Evolutionary conservation across 1,284 basidiomycete species (phyloP).

Genomic region (Microbotryum violaceum): DNA sequence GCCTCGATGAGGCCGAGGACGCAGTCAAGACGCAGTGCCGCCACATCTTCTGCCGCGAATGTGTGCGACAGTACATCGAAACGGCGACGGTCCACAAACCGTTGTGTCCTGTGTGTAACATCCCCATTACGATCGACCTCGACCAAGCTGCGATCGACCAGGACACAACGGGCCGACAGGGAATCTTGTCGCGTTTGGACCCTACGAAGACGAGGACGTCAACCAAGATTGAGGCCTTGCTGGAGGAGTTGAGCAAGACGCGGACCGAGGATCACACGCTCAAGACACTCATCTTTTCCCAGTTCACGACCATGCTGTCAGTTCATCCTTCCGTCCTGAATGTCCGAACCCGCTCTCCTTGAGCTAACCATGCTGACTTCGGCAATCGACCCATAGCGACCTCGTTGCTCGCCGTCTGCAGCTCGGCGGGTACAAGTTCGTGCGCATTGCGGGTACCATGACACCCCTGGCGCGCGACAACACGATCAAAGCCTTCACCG

Average conservation of each 20-base stretch:
- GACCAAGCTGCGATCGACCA: conserved; percentile 86
- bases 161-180: conserved; percentile 68
- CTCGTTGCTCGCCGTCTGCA: conserved; percentile 89
- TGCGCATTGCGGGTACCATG: conserved; percentile 94
- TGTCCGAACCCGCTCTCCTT: conserved; percentile 20
- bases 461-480: conserved; percentile 89
- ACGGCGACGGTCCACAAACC: conserved; percentile 62
- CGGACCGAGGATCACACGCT: conserved; percentile 79
- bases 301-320: conserved; percentile 78
- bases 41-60: conserved; percentile 79
- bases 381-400: conserved; percentile 48
- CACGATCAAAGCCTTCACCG: conserved; percentile 47
- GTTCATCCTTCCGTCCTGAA: conserved; percentile 7
- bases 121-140: conserved; percentile 81
- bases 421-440: conserved; percentile 77
- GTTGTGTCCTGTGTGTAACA: conserved; percentile 89
- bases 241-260: conserved; percentile 85
- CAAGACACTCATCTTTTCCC: conserved; percentile 93
- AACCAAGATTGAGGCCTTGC: conserved; percentile 92
- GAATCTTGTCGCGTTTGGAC: conserved; percentile 84
- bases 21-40: conserved; percentile 80
- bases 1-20: conserved; percentile 94
- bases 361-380: conserved; percentile 13
- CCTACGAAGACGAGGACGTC: conserved; percentile 86
- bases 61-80: conserved; percentile 87